phyloP scores from a whole-genome alignment of 768 basidiomycete species.

The Phylloporus arenicola region DNA sequence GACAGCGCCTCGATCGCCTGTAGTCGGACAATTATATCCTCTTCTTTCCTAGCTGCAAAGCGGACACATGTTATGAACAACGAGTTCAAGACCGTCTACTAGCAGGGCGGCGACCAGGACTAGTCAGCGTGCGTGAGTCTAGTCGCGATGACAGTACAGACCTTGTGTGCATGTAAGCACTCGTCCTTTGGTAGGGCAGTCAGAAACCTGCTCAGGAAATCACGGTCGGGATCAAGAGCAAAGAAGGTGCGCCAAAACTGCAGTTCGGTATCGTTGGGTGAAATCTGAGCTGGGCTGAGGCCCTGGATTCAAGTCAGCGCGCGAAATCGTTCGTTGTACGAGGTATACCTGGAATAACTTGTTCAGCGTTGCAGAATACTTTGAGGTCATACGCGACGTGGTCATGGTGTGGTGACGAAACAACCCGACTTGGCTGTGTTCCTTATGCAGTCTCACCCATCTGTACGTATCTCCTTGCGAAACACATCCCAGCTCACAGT shows the following conservation, averaged over 20 bases:
- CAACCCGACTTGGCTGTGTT: too few species aligned
- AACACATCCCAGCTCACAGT: conserved; percentile 1
- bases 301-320: conserved; percentile 31
- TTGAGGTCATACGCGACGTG: conserved; percentile 33
- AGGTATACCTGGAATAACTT: conserved; percentile 43
- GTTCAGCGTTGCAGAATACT: conserved; percentile 41
- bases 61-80: conserved; percentile 46
- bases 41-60: conserved; percentile 32
- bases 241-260: conserved; percentile 53
- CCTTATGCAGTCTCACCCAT: conserved; percentile 23
- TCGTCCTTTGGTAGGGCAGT: conserved; percentile 41
- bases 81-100: conserved; percentile 47
- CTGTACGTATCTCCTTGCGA: conserved; percentile 11
- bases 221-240: conserved; percentile 45
- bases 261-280: conserved; percentile 38
- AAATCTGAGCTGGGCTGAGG: conserved; percentile 38
- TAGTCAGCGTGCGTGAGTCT: conserved; percentile 6
- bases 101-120: conserved; percentile 9
- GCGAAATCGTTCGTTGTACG: neutral
- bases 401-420: conserved; percentile 13
- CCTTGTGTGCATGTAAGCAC: conserved; percentile 49
- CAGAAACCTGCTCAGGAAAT: conserved; percentile 40
- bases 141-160: conserved; percentile 18
- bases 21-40: conserved; percentile 10
- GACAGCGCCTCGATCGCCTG: conserved; percentile 51